Evolutionary conservation across 2,329 filamentous ascomycete species (phyloP), one percentile per base, ranked within the genome.

Genomic region (Daldinia sp.): DNA sequence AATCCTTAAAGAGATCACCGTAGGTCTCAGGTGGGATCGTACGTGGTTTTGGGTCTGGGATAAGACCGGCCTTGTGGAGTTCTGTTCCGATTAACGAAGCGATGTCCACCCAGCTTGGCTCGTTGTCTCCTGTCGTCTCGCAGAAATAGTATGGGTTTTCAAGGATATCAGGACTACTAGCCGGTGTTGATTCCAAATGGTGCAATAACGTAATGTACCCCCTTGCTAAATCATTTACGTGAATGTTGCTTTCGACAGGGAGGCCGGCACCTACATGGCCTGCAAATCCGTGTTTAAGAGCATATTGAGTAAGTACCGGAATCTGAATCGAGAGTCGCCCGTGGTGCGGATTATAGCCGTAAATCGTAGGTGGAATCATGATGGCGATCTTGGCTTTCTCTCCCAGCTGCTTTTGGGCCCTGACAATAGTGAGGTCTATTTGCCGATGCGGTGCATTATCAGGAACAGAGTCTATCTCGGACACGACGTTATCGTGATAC

Each of bases 121-220:
- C 83, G 7, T 78, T 55, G 23, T 81, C 81, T 23, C 80, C 74
- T 46, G 74, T 70, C 3, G 41, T 77, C 72, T 86, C 84, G 74
- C 79, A 82, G 76, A 86, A 86, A 73, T 81, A 86, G 72, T 86
- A 86, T 0, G 82, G 83, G 65, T 85, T 84, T 35, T 78, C 65
- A 1, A 82, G 70, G 1, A 81, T 67, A 6, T 80, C 74, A 1
- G 71, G 63, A 12, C 41, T 60, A 6, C 72, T 64, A 0, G 77
- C 64, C 2, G 76, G 59, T 0, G 74, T 69, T 6, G 70, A 51
- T 63, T 86, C 84, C 18, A 86, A 74, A 63, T 80, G 78, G 70
- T 84, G 82, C n/a, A 86, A 73, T 0, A 86, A 67, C 0, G 78
- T 75, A 6, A 83, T 71, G 68, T 85, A 86, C 0, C 76, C 84